These are phyloP conservation scores for Debaryomyces fabryi DNA, from an alignment of 1,139 yeast genomes.

Conservation along the genomic window DNA sequence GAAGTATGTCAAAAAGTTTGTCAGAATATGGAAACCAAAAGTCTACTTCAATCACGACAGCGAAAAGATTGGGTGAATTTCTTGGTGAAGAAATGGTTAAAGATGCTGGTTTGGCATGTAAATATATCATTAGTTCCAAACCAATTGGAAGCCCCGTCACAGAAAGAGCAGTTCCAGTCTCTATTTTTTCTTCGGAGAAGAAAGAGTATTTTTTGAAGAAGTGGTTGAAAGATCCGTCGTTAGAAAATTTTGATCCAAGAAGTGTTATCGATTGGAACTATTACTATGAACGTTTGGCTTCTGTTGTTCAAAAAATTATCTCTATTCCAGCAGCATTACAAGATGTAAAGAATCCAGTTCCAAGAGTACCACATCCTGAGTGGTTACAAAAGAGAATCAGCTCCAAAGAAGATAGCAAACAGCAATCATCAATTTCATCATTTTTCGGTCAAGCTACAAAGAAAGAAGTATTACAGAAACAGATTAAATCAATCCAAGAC, in stretches of 20 bases:
- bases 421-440: slow-evolving; percentile 64
- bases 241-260: slow-evolving; percentile 87
- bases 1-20: slow-evolving; percentile 91
- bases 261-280: slow-evolving; percentile 92
- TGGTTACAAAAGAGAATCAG: slow-evolving; percentile 78
- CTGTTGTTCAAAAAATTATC: slow-evolving; percentile 91
- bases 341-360: slow-evolving; percentile 88
- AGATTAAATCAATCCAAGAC: slow-evolving; percentile 51
- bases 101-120: slow-evolving; percentile 95
- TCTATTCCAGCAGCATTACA: slow-evolving; percentile 98
- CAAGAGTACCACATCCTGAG: slow-evolving; percentile 90
- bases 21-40: slow-evolving; percentile 90
- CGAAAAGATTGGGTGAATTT: slow-evolving; percentile 89
- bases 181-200: slow-evolving; percentile 82
- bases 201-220: slow-evolving; percentile 72
- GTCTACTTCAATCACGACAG: slow-evolving; percentile 95
- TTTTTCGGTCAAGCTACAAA: slow-evolving; percentile 55
- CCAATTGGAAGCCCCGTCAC: slow-evolving; percentile 91
- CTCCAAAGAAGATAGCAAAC: slow-evolving; percentile 62
- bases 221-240: slow-evolving; percentile 82
- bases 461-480: slow-evolving; percentile 30
- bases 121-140: slow-evolving; percentile 84
- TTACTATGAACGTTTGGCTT: slow-evolving; percentile 86
- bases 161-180: slow-evolving; percentile 95
- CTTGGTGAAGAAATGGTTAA: slow-evolving; percentile 97